Base-by-base conservation (phyloP, 148 eudicot genomes). In the Polygonum maritimum region DNA sequence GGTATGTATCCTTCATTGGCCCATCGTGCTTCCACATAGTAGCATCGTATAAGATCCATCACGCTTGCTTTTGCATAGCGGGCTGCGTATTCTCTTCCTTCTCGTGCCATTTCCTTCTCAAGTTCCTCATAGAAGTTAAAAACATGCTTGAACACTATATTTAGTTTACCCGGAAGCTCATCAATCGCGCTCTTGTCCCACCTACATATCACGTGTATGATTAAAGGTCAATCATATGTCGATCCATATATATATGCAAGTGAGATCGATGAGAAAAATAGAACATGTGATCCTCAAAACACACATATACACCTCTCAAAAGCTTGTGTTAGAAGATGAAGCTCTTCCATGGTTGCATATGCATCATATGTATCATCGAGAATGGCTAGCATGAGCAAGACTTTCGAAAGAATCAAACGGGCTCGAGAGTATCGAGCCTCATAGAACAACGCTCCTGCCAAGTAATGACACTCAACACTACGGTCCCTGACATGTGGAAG, bases 351-450 rank as follows among this genome's bases (percentile, higher is more conserved):
- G 7, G 84, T 84, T 3, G 75, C 84, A 81, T 82, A 87, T 38
- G 79, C 83, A 54, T 87, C 89, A 55, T 84, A 84, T 1, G 86
- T 87, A 39, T 87, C 89, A 73, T 87, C 84, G 49, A 87, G 36
- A 41, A 77, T 70, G 1, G 87, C 51, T 2, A 73, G 54, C 33
- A 70, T 7, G 22, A 44, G 77, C 3, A 87, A 75, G 51, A 54
- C 67, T 76, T 80, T 82, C 1, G 79, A 74, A 5, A 84, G 48
- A 0, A 76, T 51, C 7, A 67, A 51, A 33, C 89, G 78, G 35
- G 81, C 80, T n/a, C 2, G 19, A 14, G 86, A 83, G 74, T 79
- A 82, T 33, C 82, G 76, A 65, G 85, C 84, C 71, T 84, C 85
- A 76, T 38, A 78, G 57, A 69, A 77, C 74, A 80, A 36, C 0